phyloP scores from a whole-genome alignment of 768 basidiomycete species.

The Mycena filopes region DNA sequence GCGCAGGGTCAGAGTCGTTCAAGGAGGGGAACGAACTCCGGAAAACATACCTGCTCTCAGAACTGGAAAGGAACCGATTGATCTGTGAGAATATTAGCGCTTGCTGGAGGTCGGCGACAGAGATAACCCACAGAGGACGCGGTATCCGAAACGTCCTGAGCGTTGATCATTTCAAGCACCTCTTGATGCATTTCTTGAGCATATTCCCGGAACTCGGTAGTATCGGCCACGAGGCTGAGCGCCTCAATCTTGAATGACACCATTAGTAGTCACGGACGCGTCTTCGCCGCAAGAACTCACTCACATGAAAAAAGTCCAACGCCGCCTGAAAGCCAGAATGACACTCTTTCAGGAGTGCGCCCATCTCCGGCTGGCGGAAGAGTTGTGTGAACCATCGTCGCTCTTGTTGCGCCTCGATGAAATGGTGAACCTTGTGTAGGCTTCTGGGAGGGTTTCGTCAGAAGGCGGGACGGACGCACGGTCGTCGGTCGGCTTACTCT shows the following conservation, averaged over 20 bases:
- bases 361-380: neutral
- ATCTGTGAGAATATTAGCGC: neutral
- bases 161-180: neutral
- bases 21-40: neutral
- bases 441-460: neutral
- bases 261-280: neutral
- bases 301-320: neutral
- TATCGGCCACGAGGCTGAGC: neutral
- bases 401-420: neutral
- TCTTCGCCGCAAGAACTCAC: neutral
- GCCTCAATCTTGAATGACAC: neutral
- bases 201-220: neutral
- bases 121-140: neutral
- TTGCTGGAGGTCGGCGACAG: no score
- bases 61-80: neutral
- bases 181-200: neutral
- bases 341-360: neutral
- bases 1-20: neutral
- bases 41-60: neutral
- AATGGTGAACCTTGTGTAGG: neutral
- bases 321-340: neutral
- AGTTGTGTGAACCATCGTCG: neutral
- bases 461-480: neutral
- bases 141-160: neutral
- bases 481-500: neutral